These are phyloP conservation scores for Fusarium sp. DNA, from an alignment of 2,329 filamentous ascomycete species.

Conservation along the genomic window DNA sequence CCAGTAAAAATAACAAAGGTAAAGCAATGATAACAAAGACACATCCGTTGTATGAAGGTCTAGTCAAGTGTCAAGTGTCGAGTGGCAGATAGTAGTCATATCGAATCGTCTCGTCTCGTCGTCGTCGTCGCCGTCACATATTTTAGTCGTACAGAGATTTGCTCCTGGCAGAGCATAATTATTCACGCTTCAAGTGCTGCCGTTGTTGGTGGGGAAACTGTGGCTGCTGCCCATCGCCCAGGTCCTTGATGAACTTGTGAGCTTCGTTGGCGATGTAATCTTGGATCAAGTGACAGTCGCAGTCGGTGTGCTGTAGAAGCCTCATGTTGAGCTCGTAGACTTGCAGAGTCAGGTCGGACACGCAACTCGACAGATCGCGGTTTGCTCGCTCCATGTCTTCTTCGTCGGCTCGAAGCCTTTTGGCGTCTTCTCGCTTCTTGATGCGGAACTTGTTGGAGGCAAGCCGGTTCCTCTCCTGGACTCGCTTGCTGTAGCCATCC, in stretches of 20 bases:
- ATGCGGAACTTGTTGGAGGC: slow-evolving; percentile 44
- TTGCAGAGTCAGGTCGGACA: slow-evolving; percentile 33
- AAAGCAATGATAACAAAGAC: too few relatives aligned
- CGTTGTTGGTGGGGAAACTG: background rate
- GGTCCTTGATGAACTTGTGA: slow-evolving; percentile 19
- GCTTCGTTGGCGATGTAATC: slow-evolving; percentile 39
- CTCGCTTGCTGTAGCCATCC: background rate
- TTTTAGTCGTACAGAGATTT: too few relatives aligned
- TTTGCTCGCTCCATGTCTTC: slow-evolving; percentile 33
- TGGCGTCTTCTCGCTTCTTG: slow-evolving; percentile 36
- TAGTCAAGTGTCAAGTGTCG: too few relatives aligned
- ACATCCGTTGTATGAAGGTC: too few relatives aligned
- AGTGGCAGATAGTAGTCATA: too few relatives aligned
- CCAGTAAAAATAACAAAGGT: background rate
- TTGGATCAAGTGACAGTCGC: slow-evolving; percentile 41
- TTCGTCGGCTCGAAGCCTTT: slow-evolving; percentile 29
- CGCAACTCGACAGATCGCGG: slow-evolving; percentile 13
- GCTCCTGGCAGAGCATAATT: too few relatives aligned
- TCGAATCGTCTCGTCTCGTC: too few relatives aligned
- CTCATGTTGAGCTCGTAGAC: slow-evolving; percentile 41
- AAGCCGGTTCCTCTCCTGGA: slow-evolving; percentile 39
- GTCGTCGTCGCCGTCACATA: too few relatives aligned
- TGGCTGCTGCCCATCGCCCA: background rate
- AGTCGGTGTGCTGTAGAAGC: slow-evolving; percentile 40
- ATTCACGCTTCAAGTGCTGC: background rate